phyloP scores from a whole-genome alignment of 768 basidiomycete species.

The Cyclocybe cylindracea region DNA sequence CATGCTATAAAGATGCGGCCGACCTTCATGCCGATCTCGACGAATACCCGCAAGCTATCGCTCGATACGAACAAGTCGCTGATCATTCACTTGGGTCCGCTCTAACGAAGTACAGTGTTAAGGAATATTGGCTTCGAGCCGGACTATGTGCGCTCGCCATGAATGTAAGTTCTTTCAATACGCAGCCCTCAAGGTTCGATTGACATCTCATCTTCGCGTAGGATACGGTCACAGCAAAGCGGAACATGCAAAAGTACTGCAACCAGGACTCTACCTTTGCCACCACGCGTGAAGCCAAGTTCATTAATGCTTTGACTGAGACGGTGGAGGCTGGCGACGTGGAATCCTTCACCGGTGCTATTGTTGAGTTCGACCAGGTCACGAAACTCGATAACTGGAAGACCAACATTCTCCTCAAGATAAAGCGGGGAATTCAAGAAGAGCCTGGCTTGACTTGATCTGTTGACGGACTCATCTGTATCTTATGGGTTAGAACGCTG shows the following conservation, averaged over 20 bases:
- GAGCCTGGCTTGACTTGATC: conserved; percentile 38
- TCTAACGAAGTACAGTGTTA: conserved; percentile 97
- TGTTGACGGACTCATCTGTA: not conserved
- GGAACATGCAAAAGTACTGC: conserved; percentile 76
- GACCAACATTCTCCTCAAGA: conserved; percentile 84
- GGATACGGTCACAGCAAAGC: conserved; percentile 84
- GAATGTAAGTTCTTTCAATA: conserved; percentile 54
- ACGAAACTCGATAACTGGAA: conserved; percentile 97
- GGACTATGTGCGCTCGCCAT: conserved; percentile 88
- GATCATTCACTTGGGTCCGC: conserved; percentile 76
- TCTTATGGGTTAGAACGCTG: not conserved
- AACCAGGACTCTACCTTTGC: conserved; percentile 84
- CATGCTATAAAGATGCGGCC: conserved; percentile 94
- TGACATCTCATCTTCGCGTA: conserved; percentile 27
- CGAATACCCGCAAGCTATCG: conserved; percentile 82
- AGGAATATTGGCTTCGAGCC: conserved; percentile 94
- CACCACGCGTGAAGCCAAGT: conserved; percentile 91
- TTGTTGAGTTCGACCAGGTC: conserved; percentile 91
- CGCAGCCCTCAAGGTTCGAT: not conserved
- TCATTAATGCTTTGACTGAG: conserved; percentile 76
- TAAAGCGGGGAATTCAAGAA: conserved; percentile 78
- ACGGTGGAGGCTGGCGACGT: conserved; percentile 52
- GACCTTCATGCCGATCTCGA: conserved; percentile 91
- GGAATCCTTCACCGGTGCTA: conserved; percentile 76
- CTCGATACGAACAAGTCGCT: conserved; percentile 89